Percentiles rank a stretch among this genome's conserved stretches.
These are phyloP conservation scores for Enterospora canceri DNA, from an alignment of 371 early-diverging fungal species.

Conservation along the genomic window DNA sequence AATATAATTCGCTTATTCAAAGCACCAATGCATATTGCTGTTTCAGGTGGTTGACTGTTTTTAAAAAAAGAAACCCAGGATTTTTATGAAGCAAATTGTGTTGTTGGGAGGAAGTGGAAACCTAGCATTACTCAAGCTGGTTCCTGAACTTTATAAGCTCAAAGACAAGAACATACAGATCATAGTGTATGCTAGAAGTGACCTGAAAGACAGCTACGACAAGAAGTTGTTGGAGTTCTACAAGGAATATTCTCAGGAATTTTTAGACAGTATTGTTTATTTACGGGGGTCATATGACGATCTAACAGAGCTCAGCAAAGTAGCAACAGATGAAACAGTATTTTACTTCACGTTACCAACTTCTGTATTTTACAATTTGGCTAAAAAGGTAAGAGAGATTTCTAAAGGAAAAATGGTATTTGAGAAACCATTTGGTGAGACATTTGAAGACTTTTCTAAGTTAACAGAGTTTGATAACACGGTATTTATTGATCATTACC, in stretches of 20 bases:
- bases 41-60: background rate
- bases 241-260: constrained; percentile 59
- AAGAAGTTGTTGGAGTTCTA: constrained; percentile 62
- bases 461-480: constrained; percentile 18
- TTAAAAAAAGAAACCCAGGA: background rate
- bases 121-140: constrained; percentile 68
- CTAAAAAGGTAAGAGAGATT: constrained; percentile 57
- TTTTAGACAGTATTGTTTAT: constrained; percentile 67
- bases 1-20: background rate
- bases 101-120: constrained; percentile 57
- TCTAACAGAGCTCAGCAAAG: constrained; percentile 52
- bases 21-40: background rate
- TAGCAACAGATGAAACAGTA: constrained; percentile 51
- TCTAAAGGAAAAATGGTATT: constrained; percentile 65
- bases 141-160: constrained; percentile 78
- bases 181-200: constrained; percentile 82
- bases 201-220: constrained; percentile 66
- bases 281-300: constrained; percentile 75
- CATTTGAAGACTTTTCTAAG: constrained; percentile 64
- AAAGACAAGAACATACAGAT: constrained; percentile 63
- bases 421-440: constrained; percentile 97
- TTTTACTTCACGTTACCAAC: constrained; percentile 97
- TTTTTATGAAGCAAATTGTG: constrained; percentile 26
- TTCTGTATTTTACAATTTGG: constrained; percentile 71
- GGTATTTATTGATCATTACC: constrained; percentile 56